Conservation (phyloP, 2,329 filamentous ascomycete genomes). For the Orbilia javanica region DNA sequence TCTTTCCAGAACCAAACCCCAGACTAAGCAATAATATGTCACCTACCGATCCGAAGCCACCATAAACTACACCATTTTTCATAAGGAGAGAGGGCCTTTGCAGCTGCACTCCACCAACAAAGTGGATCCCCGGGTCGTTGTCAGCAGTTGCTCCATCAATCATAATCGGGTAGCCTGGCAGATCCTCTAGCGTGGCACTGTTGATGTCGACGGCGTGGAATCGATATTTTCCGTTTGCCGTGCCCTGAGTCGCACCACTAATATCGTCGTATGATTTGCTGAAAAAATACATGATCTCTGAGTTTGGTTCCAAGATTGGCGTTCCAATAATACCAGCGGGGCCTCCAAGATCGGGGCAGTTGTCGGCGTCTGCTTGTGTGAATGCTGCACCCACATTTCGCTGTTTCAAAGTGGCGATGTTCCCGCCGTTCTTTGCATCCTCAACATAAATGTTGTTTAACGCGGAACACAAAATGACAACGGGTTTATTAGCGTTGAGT, state of each 20-base stretch:
- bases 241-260: conserved; percentile 46
- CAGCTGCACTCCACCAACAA: conserved; percentile 70
- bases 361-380: conserved; percentile 51
- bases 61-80: conserved; percentile 68
- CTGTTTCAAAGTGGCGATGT: conserved; percentile 24
- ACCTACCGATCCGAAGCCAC: conserved; percentile 68
- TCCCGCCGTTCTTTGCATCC: conserved; percentile 53
- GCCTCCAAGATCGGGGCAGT: conserved; percentile 55
- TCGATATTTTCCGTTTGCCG: conserved; percentile 62
- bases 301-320: conserved; percentile 67
- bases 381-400: conserved; percentile 37
- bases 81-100: conserved; percentile 69
- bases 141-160: conserved; percentile 68
- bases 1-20: conserved; percentile 18
- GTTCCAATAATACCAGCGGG: conserved; percentile 67
- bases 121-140: conserved; percentile 69
- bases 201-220: conserved; percentile 64
- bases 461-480: conserved; percentile 47
- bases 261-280: conserved; percentile 66
- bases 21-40: neutral
- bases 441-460: conserved; percentile 56
- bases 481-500: conserved; percentile 49
- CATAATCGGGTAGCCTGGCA: conserved; percentile 67
- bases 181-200: conserved; percentile 62
- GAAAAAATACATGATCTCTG: conserved; percentile 67